Evolutionary conservation across 2,329 filamentous ascomycete genomes (phyloP).

Genomic region (Orbilia oligospora): DNA sequence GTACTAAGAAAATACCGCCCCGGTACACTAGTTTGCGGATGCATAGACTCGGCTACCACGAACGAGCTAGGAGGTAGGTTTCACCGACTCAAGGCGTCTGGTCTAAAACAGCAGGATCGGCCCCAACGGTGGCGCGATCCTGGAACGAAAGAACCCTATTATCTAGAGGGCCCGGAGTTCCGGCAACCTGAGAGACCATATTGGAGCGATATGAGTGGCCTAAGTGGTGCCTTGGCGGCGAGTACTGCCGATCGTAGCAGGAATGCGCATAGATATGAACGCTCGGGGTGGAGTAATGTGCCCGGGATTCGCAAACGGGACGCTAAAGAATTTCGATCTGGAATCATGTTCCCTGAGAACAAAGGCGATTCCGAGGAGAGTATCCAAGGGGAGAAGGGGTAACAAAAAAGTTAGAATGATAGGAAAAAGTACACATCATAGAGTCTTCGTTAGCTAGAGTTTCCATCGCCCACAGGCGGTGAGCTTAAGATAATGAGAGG

Average conservation of each 20-base stretch:
- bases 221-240: neutral
- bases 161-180: conserved; percentile 1
- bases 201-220: neutral
- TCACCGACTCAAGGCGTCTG: neutral
- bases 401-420: neutral
- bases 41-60: neutral
- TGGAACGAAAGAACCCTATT: neutral
- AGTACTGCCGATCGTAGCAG: neutral
- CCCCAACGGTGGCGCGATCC: neutral
- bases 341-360: neutral
- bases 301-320: neutral
- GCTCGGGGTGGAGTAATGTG: neutral
- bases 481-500: too few relatives aligned
- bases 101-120: neutral
- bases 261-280: neutral
- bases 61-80: neutral
- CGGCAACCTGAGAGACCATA: neutral
- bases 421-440: too few relatives aligned
- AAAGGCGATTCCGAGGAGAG: neutral
- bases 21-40: neutral
- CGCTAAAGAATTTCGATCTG: neutral
- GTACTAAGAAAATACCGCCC: neutral
- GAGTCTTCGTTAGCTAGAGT: too few relatives aligned
- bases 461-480: too few relatives aligned
- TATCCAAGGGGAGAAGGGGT: neutral